These are phyloP conservation scores for Pythium aphanidermatum DNA, from an alignment of 352 stramenopile species.

Conservation along the genomic window DNA sequence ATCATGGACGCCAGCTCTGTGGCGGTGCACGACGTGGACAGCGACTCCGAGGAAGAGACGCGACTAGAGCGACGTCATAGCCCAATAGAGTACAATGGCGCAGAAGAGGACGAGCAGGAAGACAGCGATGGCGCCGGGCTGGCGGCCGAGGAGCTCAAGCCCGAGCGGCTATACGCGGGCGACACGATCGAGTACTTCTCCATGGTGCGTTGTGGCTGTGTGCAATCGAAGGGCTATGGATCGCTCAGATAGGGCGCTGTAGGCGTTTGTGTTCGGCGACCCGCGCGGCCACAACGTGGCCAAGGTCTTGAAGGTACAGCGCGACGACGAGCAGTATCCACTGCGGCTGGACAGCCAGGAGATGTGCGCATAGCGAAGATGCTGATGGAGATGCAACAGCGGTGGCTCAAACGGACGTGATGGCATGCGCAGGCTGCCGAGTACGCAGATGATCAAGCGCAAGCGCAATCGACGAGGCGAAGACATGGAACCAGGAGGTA, in stretches of 20 bases:
- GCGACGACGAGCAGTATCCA: slow-evolving; percentile 42
- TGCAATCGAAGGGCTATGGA: background rate
- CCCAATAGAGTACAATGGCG: background rate
- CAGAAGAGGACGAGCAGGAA: slow-evolving; percentile 2
- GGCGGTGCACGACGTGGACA: slow-evolving; percentile 5
- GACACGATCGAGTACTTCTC: slow-evolving; percentile 80
- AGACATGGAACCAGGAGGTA: slow-evolving; percentile 39
- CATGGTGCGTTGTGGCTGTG: slow-evolving; percentile 28
- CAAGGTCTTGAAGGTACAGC: slow-evolving; percentile 49
- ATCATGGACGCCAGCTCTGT: background rate
- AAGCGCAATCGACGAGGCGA: slow-evolving; percentile 48
- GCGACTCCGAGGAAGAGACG: background rate
- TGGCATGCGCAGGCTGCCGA: slow-evolving; percentile 33
- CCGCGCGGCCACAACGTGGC: slow-evolving; percentile 50
- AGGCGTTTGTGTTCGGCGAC: slow-evolving; percentile 71
- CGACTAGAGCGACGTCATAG: background rate
- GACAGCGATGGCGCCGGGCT: slow-evolving; percentile 26
- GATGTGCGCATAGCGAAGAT: slow-evolving; percentile 47
- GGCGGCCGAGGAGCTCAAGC: slow-evolving; percentile 42
- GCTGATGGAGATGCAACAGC: too few relatives aligned
- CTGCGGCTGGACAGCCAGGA: slow-evolving; percentile 64
- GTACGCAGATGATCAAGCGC: slow-evolving; percentile 66
- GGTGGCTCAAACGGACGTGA: too few relatives aligned
- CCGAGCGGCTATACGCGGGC: slow-evolving; percentile 56
- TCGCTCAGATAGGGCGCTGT: background rate